Conservation (phyloP, 805 yeast genomes). For the Myxozyma mucilagina region DNA sequence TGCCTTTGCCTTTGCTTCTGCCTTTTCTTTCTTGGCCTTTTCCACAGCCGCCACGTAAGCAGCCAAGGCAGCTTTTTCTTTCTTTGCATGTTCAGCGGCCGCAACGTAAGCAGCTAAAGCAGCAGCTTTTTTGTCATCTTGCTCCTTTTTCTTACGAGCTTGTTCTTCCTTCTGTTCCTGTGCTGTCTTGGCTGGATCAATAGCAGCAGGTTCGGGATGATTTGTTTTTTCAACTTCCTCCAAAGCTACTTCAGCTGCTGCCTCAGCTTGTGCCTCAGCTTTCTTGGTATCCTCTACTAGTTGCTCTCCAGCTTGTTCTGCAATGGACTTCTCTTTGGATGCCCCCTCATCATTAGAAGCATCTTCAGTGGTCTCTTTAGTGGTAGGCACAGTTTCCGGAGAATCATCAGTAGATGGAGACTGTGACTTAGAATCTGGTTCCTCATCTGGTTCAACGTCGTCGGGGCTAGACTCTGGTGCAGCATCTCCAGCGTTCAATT, state of each 20-base stretch:
- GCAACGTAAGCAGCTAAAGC: constrained; percentile 15
- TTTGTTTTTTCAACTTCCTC: constrained; percentile 6
- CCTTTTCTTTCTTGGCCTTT: constrained; percentile 8
- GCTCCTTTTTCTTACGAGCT: constrained; percentile 9
- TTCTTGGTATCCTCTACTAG: constrained; percentile 8
- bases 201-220: neutral
- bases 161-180: constrained; percentile 5
- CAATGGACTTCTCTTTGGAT: neutral
- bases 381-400: neutral
- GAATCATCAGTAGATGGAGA: too few species aligned
- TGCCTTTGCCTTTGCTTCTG: neutral
- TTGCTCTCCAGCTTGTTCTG: constrained; percentile 9
- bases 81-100: constrained; percentile 16
- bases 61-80: constrained; percentile 8
- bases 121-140: constrained; percentile 13
- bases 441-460: too few species aligned
- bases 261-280: constrained; percentile 13
- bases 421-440: too few species aligned
- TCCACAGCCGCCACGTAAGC: constrained; percentile 18
- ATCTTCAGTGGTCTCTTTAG: neutral
- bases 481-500: too few species aligned
- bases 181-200: constrained; percentile 6
- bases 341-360: neutral
- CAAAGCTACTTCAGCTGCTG: constrained; percentile 7
- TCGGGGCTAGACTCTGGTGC: too few species aligned